phyloP scores from a whole-genome alignment of 1,284 basidiomycete species.

The Pseudozyma flocculosa region DNA sequence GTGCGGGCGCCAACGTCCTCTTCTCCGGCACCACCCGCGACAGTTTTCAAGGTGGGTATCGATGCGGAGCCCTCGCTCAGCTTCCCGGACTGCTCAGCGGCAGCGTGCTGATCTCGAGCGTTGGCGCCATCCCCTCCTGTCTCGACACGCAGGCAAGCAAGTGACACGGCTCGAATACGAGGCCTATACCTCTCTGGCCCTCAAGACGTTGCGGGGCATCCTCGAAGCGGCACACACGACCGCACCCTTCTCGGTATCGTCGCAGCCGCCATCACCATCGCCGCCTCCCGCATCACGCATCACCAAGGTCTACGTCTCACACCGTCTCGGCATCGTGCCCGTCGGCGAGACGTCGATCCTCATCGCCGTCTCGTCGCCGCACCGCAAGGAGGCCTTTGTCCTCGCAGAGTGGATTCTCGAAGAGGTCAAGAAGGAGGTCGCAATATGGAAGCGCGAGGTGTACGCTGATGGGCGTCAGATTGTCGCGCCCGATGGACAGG shows the following conservation, averaged over 20 bases:
- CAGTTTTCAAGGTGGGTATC: constrained; percentile 63
- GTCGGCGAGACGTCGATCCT: constrained; percentile 79
- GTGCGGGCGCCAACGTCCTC: constrained; percentile 60
- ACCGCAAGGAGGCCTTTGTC: constrained; percentile 75
- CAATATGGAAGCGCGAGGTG: constrained; percentile 86
- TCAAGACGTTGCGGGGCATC: constrained; percentile 65
- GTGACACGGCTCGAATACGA: constrained; percentile 75
- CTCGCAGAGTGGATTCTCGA: constrained; percentile 80
- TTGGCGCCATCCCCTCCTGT: no score
- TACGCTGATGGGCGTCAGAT: constrained; percentile 14
- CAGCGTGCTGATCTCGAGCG: no score
- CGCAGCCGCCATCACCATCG: constrained; percentile 6
- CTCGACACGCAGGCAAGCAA: constrained; percentile 64
- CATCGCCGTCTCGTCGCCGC: constrained; percentile 80
- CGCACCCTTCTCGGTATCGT: constrained; percentile 7
- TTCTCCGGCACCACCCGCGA: constrained; percentile 75
- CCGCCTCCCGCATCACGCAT: constrained; percentile 6
- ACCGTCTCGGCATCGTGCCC: constrained; percentile 76
- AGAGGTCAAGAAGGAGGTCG: constrained; percentile 75
- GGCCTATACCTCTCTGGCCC: constrained; percentile 77
- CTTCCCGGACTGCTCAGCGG: no score
- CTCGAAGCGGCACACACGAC: constrained; percentile 17
- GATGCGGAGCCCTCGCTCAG: no score
- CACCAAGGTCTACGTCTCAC: constrained; percentile 65
- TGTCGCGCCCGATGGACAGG: constrained; percentile 15